Evolutionary conservation across 768 basidiomycete species (phyloP), one percentile per base, ranked within the genome.

Genomic region (Fomitopsis serialis): DNA sequence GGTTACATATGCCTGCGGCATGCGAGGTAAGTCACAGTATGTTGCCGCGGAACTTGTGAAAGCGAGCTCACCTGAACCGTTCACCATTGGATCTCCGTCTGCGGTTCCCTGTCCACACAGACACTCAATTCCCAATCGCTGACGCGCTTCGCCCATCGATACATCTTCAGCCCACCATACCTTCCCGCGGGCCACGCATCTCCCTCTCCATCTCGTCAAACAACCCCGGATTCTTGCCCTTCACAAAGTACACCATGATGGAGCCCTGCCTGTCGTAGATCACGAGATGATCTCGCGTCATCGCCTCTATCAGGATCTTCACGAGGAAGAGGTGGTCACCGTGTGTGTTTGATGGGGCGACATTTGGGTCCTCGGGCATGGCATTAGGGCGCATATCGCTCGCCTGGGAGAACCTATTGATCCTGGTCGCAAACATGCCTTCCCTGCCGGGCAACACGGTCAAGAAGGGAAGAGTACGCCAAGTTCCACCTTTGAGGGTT

Each of bases 221-320:
- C 42, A 48, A 15, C 9, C 36, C 48, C 6, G 53, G 54, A 49
- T 69, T 61, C 27, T 56, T 54, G 2, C 23, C 47, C 45, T 59
- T 61, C 50, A 60, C 53, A 65, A 72, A 67, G 35, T 64, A 60
- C 15, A 64, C 64, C 35, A 70, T 60, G 45, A 76, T 73, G 32
- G 67, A 72, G 37, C 69, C 65, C 56, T 73, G 70, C 15, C 70
- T 63, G 54, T 77, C 77, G 53, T 77, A 75, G 2, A 76, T 58
- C 51, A 74, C 52, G 8, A 70, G 40, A 42, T 53, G 19, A 32
- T 32, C 29, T 11, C 29, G 11, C 29, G 5, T 11, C 6, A 6
- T 11, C 29, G 6, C 11, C 2, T 44, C 53, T 19, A 59, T 53
- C 45, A 75, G 72, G 12, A 76, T 61, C 53, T 76, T 77, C 59